A percentile compares a stretch with the other conserved stretches of the same genome.
phyloP scores from a whole-genome alignment of 164 flowering plant species.

The Dillenia suffruticosa region DNA sequence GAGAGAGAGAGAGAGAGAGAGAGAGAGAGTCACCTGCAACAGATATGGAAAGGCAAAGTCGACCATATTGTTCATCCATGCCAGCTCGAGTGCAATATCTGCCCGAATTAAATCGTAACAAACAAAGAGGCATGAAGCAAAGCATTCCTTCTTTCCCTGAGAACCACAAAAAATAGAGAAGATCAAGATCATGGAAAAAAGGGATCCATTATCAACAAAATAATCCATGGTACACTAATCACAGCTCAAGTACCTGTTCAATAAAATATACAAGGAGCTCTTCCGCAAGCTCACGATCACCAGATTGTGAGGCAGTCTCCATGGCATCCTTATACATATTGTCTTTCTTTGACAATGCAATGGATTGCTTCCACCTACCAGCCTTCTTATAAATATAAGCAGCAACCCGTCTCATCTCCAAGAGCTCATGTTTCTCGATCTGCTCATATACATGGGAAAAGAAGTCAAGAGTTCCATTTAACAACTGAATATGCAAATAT shows the following conservation, averaged over 20 bases:
- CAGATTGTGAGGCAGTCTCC: constrained; percentile 98
- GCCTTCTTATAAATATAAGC: constrained; percentile 98
- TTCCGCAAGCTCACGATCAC: constrained; percentile 93
- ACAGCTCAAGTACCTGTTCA: constrained; percentile 58
- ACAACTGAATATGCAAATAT: not conserved
- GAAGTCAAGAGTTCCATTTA: not conserved
- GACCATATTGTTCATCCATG: constrained; percentile 94
- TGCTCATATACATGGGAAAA: constrained; percentile 26
- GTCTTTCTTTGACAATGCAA: constrained; percentile 96
- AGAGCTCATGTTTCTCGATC: constrained; percentile 99
- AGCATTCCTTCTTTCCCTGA: constrained; percentile 99
- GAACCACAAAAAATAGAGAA: constrained; percentile 6
- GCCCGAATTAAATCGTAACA: constrained; percentile 88
- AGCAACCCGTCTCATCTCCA: constrained; percentile 99
- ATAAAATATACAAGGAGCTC: constrained; percentile 97
- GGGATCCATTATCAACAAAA: no score
- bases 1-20: no score
- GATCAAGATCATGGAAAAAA: not conserved
- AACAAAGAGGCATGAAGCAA: constrained; percentile 91
- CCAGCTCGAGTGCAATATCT: constrained; percentile 96
- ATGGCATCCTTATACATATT: constrained; percentile 93
- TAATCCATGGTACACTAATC: not conserved
- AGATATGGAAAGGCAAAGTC: constrained; percentile 97
- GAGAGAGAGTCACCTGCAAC: constrained; percentile 60
- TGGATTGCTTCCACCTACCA: constrained; percentile 98